Percentiles rank a stretch among this genome's conserved stretches.
phyloP scores from a whole-genome alignment of 2,329 filamentous ascomycete genomes.

The Fonsecaea multimorphosa region DNA sequence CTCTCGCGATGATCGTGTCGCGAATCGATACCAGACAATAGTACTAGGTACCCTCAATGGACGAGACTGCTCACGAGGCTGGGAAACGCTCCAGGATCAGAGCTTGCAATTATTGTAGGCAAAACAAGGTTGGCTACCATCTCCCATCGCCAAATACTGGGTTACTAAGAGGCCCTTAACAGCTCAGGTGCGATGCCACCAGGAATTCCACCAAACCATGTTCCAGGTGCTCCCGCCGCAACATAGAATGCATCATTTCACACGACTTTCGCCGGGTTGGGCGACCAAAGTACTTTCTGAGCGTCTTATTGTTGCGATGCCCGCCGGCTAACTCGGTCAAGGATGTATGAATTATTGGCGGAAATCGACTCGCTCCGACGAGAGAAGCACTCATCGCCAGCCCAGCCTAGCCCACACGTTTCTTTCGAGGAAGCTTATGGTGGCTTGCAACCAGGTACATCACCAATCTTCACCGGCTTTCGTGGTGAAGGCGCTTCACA shows the following conservation, averaged over 20 bases:
- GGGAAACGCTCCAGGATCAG: constrained; percentile 15
- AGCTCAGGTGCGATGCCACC: constrained; percentile 26
- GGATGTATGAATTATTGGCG: constrained; percentile 33
- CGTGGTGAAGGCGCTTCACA: neutral
- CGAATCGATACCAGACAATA: neutral
- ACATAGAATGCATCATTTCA: constrained; percentile 16
- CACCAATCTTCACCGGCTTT: neutral
- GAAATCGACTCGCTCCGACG: constrained; percentile 16
- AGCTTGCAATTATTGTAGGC: constrained; percentile 71
- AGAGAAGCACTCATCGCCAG: neutral
- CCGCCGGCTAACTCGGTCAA: constrained; percentile 1
- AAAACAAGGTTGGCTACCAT: constrained; percentile 64
- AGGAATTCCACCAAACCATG: constrained; percentile 22
- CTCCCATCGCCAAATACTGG: neutral
- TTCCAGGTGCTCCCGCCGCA: constrained; percentile 17
- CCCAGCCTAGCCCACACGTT: neutral
- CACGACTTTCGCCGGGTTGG: constrained; percentile 12
- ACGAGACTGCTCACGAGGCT: neutral
- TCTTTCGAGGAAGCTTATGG: neutral
- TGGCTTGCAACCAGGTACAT: neutral
- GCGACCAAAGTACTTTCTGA: constrained; percentile 17
- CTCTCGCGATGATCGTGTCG: neutral
- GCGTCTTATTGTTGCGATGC: constrained; percentile 8
- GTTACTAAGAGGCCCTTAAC: neutral
- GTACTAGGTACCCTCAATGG: neutral